phyloP scores from a whole-genome alignment of 495 filamentous ascomycete species.

The Penicillium ucsense region DNA sequence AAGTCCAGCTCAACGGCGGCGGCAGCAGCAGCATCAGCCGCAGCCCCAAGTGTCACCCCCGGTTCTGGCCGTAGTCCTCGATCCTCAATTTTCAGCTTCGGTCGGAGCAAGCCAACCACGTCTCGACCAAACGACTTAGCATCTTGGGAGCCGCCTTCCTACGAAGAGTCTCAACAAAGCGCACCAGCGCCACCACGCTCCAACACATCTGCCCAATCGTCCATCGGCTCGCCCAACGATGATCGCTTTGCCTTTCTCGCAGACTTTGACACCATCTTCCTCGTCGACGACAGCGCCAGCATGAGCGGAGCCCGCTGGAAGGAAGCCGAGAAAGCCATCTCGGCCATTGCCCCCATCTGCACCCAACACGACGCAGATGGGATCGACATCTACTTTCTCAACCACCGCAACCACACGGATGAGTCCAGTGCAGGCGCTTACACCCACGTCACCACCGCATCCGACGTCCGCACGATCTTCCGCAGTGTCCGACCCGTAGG shows the following conservation, averaged over 20 bases:
- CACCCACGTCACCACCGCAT: conserved; percentile 43
- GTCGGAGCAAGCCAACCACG: neutral
- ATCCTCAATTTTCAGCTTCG: neutral
- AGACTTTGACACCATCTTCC: conserved; percentile 85
- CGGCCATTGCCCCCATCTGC: conserved; percentile 76
- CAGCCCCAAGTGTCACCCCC: no score
- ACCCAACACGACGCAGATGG: conserved; percentile 75
- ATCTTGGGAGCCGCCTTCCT: conserved; percentile 27
- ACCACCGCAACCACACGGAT: conserved; percentile 36
- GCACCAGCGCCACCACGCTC: neutral
- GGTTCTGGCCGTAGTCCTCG: neutral
- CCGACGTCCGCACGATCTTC: conserved; percentile 58
- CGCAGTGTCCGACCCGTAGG: conserved; percentile 49
- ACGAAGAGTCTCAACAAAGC: conserved; percentile 7
- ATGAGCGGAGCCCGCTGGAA: conserved; percentile 76
- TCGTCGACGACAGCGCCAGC: conserved; percentile 86
- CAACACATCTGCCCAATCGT: neutral
- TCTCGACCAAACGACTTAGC: neutral
- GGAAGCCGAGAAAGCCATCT: conserved; percentile 63
- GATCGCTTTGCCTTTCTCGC: conserved; percentile 66
- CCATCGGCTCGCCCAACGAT: conserved; percentile 10
- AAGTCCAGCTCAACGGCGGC: no score
- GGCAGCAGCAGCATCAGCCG: no score
- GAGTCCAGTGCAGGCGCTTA: conserved; percentile 29
- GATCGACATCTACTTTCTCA: conserved; percentile 93